Percentiles rank a stretch among this genome's conserved stretches.
These are phyloP conservation scores for Hygrophoropsis aurantiaca DNA, from an alignment of 768 basidiomycete species.

Conservation along the genomic window DNA sequence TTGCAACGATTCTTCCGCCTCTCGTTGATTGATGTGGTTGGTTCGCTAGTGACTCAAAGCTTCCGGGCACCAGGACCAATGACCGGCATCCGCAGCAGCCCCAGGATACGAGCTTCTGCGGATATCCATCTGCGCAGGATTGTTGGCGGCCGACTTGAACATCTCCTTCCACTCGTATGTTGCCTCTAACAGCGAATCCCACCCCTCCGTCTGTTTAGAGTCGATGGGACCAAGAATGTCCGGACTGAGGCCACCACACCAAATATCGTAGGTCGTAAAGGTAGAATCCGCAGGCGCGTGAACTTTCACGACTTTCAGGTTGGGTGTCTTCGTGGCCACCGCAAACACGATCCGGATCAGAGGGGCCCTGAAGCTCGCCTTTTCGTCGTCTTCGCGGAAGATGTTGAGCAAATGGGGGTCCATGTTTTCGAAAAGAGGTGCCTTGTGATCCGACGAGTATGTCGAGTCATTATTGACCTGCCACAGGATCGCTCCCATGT, in stretches of 20 bases:
- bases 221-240: constrained; percentile 8
- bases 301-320: neutral
- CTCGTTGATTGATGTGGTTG: too few relatives aligned
- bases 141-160: constrained; percentile 15
- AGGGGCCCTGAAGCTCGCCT: neutral
- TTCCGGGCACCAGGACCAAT: too few relatives aligned
- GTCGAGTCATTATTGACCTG: constrained; percentile 23
- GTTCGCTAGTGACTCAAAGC: too few relatives aligned
- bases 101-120: too few relatives aligned
- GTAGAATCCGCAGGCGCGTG: too few relatives aligned
- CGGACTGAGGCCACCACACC: constrained; percentile 15
- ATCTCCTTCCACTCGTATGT: constrained; percentile 11
- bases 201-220: neutral
- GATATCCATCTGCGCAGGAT: neutral
- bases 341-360: constrained; percentile 26
- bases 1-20: too few relatives aligned
- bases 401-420: constrained; percentile 19
- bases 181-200: constrained; percentile 6
- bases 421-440: constrained; percentile 21
- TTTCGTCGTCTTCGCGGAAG: constrained; percentile 9
- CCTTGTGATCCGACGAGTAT: constrained; percentile 9
- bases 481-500: constrained; percentile 22
- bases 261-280: constrained; percentile 13
- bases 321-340: constrained; percentile 10
- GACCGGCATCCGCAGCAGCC: too few relatives aligned